Evolutionary conservation across 1,284 basidiomycete genomes (phyloP), one percentile per base, ranked within the genome.

Genomic region (Rhodotorula mucilaginosa): DNA sequence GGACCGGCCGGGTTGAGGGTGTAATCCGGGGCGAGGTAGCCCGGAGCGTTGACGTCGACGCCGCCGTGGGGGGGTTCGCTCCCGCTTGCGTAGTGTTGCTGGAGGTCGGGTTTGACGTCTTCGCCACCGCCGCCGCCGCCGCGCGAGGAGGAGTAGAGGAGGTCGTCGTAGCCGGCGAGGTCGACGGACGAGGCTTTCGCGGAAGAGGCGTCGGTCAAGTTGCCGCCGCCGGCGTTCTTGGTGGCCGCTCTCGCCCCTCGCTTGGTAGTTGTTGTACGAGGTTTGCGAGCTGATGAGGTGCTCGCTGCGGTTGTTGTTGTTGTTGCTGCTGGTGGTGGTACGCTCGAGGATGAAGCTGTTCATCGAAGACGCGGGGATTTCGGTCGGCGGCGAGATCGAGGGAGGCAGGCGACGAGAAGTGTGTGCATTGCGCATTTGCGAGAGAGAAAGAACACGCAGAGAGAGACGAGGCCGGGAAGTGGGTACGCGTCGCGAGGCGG

Each of bases 1-100:
- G 75, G 75, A 10, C 75, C 75, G 48, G 75, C 75, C 15, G 73
- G 73, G 69, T 76, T 76, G 64, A 61, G 47, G 19, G 69, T 65
- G 68, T 76, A 76, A n/a, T 68, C 67, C 0, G 74, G 74, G 13
- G 70, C 70, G 46, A 74, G 65, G 65, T 59, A 73, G 5, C 54
- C 54, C 6, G 64, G 46, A 46, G 60, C 52, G 47, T 48, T 39
- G 6, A 31, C 31, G 56, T 48, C 57, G 13, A 15, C 21, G 12
- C 16, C 16, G 8, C 4, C 16, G 26, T 26, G 26, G 48, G 16
- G 15, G 60, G 29, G n/a, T 13, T 47, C 10, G 16, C 54, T 29
- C 54, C 19, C 21, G 16, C 54, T 29, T 3, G 54, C 54, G 34
- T 34, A n/a, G 54, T 7, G 54, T 56, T 21, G 16, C n/a, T 46